Conservation (phyloP, 805 yeast species). For the Candida gorgasii region DNA sequence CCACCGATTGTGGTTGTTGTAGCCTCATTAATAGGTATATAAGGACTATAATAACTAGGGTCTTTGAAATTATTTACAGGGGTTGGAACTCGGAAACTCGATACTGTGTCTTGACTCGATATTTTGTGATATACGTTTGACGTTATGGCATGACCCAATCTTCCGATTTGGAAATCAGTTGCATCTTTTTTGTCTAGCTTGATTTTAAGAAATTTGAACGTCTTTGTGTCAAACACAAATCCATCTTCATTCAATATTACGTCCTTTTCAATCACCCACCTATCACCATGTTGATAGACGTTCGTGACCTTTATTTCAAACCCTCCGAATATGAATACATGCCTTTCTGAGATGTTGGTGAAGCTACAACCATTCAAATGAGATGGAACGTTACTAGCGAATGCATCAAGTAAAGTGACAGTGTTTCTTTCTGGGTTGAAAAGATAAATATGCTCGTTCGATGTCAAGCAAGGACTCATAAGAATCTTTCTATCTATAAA, state of each 20-base stretch:
- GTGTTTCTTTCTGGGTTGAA: conserved; percentile 36
- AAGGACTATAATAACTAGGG: conserved; percentile 14
- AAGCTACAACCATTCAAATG: conserved; percentile 51
- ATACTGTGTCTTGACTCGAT: conserved; percentile 9
- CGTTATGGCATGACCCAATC: conserved; percentile 34
- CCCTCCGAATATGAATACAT: conserved; percentile 71
- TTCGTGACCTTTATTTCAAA: conserved; percentile 40
- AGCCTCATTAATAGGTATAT: conserved; percentile 10
- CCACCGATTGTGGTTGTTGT: not conserved
- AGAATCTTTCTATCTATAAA: conserved; percentile 34
- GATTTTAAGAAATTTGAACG: conserved; percentile 51
- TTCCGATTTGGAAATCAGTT: conserved; percentile 21
- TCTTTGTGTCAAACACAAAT: conserved; percentile 57
- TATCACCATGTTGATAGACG: conserved; percentile 23
- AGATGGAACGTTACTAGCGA: conserved; percentile 40
- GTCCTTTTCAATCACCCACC: conserved; percentile 43
- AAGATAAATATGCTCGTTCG: conserved; percentile 24
- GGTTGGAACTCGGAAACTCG: conserved; percentile 11
- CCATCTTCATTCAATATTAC: conserved; percentile 53
- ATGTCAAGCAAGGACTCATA: conserved; percentile 47
- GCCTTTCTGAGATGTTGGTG: conserved; percentile 53
- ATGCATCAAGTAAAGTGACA: conserved; percentile 27
- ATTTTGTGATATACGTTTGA: conserved; percentile 22
- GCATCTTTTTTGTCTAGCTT: conserved; percentile 18
- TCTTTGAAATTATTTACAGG: conserved; percentile 14